Percentiles rank a stretch among this genome's conserved stretches.
These are phyloP conservation scores for Tuber aestivum DNA, from an alignment of 495 filamentous ascomycete species.

Conservation along the genomic window DNA sequence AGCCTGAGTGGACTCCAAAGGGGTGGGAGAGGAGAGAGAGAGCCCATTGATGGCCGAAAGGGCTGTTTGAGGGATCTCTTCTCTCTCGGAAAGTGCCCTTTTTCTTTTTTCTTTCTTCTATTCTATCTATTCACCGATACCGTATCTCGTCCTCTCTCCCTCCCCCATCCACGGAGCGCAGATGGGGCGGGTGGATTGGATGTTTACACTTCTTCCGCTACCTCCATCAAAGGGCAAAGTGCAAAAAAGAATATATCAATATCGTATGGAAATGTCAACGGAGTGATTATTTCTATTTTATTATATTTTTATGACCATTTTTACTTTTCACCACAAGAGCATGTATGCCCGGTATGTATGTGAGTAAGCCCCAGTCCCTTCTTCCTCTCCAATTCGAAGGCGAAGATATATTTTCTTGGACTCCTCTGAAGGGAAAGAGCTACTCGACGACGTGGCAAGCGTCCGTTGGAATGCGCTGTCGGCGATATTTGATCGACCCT, in stretches of 20 bases:
- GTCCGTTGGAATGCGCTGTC: conserved; percentile 39
- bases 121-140: not conserved
- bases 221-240: not conserved
- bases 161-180: not conserved
- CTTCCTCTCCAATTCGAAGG: not conserved
- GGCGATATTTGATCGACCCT: conserved; percentile 30
- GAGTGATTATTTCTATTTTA: not conserved
- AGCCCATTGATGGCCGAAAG: not conserved
- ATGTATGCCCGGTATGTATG: not conserved
- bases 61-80: not conserved
- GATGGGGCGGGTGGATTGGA: not conserved
- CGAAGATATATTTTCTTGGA: not conserved
- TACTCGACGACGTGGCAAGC: conserved; percentile 41
- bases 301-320: not conserved
- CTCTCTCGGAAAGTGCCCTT: not conserved
- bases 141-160: not conserved
- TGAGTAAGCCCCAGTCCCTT: not conserved
- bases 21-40: not conserved
- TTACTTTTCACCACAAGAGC: not conserved
- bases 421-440: not conserved
- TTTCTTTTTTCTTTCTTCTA: not conserved
- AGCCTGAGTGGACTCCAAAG: not conserved
- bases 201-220: not conserved
- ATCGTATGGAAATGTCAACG: not conserved
- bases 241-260: not conserved